phyloP scores from a whole-genome alignment of 176 grass and related monocot genomes.

The Triticum turgidum region DNA sequence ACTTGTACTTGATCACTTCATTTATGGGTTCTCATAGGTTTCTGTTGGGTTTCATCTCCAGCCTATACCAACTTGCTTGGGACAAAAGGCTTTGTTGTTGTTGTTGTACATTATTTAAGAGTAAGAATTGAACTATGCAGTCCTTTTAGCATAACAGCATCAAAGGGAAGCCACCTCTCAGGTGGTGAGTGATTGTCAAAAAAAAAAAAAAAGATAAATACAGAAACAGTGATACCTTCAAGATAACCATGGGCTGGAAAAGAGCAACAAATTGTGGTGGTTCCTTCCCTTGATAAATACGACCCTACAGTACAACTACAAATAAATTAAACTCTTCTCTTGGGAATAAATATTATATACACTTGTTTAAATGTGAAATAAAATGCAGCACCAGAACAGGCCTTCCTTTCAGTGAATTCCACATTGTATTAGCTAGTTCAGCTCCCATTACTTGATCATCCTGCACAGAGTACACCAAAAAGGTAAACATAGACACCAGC shows the following conservation, averaged over 20 bases:
- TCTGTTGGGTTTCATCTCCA: no score
- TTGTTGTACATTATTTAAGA: background rate
- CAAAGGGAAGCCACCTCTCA: constrained; percentile 10
- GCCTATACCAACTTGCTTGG: no score
- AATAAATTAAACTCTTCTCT: constrained; percentile 41
- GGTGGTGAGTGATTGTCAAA: background rate
- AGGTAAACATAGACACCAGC: background rate
- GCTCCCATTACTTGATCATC: constrained; percentile 67
- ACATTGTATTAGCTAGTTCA: constrained; percentile 69
- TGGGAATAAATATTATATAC: constrained; percentile 24
- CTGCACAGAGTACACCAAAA: constrained; percentile 47
- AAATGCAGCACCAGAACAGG: constrained; percentile 67
- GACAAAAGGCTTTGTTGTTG: no score
- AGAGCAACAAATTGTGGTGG: constrained; percentile 92
- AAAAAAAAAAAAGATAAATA: background rate
- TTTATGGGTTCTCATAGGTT: no score
- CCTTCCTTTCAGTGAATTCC: constrained; percentile 90
- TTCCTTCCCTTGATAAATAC: constrained; percentile 91
- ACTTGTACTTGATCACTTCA: no score
- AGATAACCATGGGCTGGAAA: constrained; percentile 92
- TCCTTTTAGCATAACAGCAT: constrained; percentile 1
- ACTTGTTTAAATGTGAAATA: constrained; percentile 37
- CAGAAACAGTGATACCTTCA: constrained; percentile 59
- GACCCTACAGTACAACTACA: constrained; percentile 47
- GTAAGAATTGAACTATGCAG: background rate